phyloP scores from a whole-genome alignment of 306 rosid genomes.

The Biancaea sappan region DNA sequence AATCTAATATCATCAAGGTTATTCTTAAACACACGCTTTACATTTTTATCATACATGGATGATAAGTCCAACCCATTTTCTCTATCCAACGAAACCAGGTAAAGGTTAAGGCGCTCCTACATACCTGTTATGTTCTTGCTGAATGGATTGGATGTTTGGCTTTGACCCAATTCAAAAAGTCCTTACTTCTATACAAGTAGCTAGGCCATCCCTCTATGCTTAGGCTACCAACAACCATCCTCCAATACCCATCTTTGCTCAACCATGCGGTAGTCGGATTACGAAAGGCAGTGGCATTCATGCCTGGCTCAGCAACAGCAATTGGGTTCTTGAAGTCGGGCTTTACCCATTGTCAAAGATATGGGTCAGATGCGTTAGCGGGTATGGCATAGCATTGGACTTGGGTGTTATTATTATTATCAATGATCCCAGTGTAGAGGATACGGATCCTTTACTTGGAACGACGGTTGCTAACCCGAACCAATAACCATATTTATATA shows the following conservation, averaged over 20 bases:
- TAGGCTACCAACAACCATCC: constrained; percentile 63
- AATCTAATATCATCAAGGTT: too few relatives aligned
- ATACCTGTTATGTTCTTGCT: too few relatives aligned
- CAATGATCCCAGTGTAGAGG: constrained; percentile 67
- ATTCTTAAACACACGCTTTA: too few relatives aligned
- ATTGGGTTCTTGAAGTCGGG: constrained; percentile 67
- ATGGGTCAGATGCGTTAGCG: constrained; percentile 56
- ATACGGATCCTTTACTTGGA: constrained; percentile 73
- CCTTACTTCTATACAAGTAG: constrained; percentile 63
- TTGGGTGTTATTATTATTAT: constrained; percentile 50
- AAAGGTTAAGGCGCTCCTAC: too few relatives aligned
- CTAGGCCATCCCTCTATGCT: constrained; percentile 62
- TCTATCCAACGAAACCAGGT: too few relatives aligned
- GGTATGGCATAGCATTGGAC: constrained; percentile 81
- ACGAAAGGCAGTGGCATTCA: constrained; percentile 62
- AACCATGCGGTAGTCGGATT: constrained; percentile 85
- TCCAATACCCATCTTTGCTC: constrained; percentile 62
- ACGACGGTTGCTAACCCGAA: constrained; percentile 80
- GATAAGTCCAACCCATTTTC: too few relatives aligned
- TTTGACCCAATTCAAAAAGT: constrained; percentile 57
- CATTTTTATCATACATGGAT: too few relatives aligned
- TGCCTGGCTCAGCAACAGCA: not conserved
- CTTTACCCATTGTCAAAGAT: constrained; percentile 63
- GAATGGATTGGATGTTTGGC: constrained; percentile 80
- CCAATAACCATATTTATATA: constrained; percentile 85